A percentile compares a stretch with the other conserved stretches of the same genome.
Evolutionary conservation across 2,329 filamentous ascomycete species (phyloP).

Genomic region (Hymenoscyphus fructigenus): DNA sequence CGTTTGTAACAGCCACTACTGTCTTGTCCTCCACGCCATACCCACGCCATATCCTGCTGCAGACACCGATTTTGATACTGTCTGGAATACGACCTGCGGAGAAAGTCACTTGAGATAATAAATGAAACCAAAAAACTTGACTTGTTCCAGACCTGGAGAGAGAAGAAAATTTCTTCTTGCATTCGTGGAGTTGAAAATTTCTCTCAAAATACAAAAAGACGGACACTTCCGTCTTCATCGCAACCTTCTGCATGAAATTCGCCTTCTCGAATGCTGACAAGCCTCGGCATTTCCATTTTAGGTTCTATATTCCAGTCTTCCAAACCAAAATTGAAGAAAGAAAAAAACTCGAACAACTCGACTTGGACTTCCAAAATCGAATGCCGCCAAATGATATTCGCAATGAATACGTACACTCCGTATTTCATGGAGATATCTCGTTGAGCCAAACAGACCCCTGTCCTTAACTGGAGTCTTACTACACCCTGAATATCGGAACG

Average conservation of each 20-base stretch:
- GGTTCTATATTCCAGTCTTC: background rate
- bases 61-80: background rate
- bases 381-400: background rate
- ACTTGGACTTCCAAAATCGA: background rate
- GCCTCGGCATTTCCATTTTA: background rate
- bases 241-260: background rate
- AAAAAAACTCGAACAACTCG: background rate
- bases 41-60: background rate
- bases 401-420: background rate
- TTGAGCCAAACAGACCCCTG: background rate
- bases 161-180: background rate
- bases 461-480: background rate
- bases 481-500: background rate
- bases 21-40: no score
- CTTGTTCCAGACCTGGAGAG: background rate
- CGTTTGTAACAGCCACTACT: no score
- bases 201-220: background rate
- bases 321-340: background rate
- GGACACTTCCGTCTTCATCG: background rate
- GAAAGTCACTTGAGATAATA: no score
- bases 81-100: background rate
- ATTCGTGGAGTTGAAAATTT: background rate
- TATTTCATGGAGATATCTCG: background rate
- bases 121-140: background rate
- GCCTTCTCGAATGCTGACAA: background rate